Evolutionary conservation across 2,329 filamentous ascomycete genomes (phyloP).

Genomic region (Sphaerulina vaccinii): DNA sequence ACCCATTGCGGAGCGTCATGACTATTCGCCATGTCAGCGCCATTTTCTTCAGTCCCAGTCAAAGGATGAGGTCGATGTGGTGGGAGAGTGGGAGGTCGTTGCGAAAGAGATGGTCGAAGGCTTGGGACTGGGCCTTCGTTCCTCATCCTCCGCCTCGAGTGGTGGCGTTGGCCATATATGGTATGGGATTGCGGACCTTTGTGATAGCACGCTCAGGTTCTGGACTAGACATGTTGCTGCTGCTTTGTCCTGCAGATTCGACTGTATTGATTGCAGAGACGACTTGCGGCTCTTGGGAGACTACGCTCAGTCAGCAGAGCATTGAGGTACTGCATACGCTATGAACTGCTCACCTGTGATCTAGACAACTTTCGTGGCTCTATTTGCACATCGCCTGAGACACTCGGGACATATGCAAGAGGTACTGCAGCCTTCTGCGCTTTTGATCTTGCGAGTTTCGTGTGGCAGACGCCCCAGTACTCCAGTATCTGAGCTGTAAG

Average conservation of each 20-base stretch:
- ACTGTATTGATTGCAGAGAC: conserved; percentile 10
- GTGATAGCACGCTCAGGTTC: conserved; percentile 20
- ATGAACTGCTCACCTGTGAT: neutral
- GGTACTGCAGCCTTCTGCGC: conserved; percentile 13
- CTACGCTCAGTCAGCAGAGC: neutral
- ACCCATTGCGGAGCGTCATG: conserved; percentile 19
- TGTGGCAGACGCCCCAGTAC: conserved; percentile 14
- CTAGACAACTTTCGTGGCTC: conserved; percentile 1
- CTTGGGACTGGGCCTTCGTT: conserved; percentile 5
- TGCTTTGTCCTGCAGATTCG: conserved; percentile 16
- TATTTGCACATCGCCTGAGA: conserved; percentile 7
- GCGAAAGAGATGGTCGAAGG: conserved; percentile 6
- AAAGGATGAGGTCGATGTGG: conserved; percentile 1
- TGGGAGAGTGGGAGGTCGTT: neutral
- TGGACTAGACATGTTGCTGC: conserved; percentile 20
- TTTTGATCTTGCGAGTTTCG: conserved; percentile 12
- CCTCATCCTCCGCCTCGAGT: neutral
- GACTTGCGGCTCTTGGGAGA: conserved; percentile 7
- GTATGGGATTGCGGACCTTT: conserved; percentile 13
- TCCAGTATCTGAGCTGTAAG: conserved; percentile 18
- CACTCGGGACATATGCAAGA: conserved; percentile 9
- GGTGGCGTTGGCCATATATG: neutral
- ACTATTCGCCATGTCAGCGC: conserved; percentile 11
- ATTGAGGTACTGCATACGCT: neutral
- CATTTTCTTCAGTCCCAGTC: conserved; percentile 4